Evolutionary conservation across 352 stramenopile species (phyloP), one percentile per base, ranked within the genome.

Genomic region (Globisporangium spiculum): DNA sequence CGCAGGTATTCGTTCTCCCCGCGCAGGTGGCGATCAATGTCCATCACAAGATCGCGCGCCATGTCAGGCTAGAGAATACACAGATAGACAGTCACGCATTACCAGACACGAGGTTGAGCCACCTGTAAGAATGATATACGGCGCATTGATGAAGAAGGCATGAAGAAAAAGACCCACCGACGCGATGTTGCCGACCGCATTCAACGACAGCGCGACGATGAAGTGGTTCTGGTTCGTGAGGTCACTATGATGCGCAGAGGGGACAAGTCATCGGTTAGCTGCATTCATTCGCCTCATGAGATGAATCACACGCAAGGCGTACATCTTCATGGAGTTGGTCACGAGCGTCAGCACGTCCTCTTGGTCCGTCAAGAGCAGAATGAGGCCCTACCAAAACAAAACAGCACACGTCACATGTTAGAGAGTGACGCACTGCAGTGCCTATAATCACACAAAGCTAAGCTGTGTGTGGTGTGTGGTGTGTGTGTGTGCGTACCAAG

Each of bases 281-380:
- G 30, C 30, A 32, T 32, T 52, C 44, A 52, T 24, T 52, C 44
- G 18, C 18, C 18, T 52, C 44, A 24, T 12, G 16, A 41, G 24
- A 46, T 46, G 12, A 27, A 12, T 2, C 12, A 34, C 52, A 16
- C 46, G 27, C 5, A 9, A 60, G 32, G 76, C 83, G 56, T 67
- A 93, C 86, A 98, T 98, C 78, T 99, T 99, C 59, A 99, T 88
- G n/a, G 97, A 99, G 85, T 99, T 99, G 10, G 98, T 99, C 4
- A 99, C 96, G 20, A 99, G 93, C 73, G 98, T 99, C 52, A 99
- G 86, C n/a, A 99, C 97, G 67, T 99, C 98, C 67, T 98, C 94
- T 74, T 99, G 91, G 84, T 99, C 98, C 12, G 95, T 98, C 12
- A 99, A 81, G 53, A 99, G 84, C 65, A 99, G 80, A 75, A 99